Conservation (phyloP, 345 rosid species). For the Crucihimalaya himalaica region DNA sequence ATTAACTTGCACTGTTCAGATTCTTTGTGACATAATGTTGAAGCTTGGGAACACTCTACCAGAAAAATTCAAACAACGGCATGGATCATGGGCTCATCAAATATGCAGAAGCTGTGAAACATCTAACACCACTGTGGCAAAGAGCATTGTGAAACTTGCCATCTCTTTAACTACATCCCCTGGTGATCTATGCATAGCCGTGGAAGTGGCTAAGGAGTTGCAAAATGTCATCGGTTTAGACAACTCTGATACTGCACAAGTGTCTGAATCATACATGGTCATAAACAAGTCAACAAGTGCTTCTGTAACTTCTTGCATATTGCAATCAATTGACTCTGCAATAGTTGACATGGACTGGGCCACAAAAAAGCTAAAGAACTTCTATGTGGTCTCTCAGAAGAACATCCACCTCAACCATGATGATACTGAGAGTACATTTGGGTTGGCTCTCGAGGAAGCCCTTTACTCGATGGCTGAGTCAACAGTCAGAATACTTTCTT, state of each 20-base stretch:
- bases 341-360: slow-evolving; percentile 70
- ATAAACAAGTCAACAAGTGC: slow-evolving; percentile 56
- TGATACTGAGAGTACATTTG: slow-evolving; percentile 43
- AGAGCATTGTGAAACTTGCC: slow-evolving; percentile 55
- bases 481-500: slow-evolving; percentile 58
- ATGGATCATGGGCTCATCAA: slow-evolving; percentile 62
- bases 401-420: slow-evolving; percentile 33
- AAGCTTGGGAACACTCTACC: slow-evolving; percentile 56
- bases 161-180: slow-evolving; percentile 56
- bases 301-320: slow-evolving; percentile 52
- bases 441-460: slow-evolving; percentile 53
- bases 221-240: slow-evolving; percentile 47
- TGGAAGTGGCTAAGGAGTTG: slow-evolving; percentile 55
- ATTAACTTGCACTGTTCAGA: slow-evolving; percentile 44
- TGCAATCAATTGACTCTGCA: slow-evolving; percentile 56
- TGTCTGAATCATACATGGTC: slow-evolving; percentile 51
- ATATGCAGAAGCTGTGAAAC: slow-evolving; percentile 56
- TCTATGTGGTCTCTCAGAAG: slow-evolving; percentile 46
- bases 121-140: slow-evolving; percentile 52
- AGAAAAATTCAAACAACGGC: slow-evolving; percentile 53
- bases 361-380: slow-evolving; percentile 54
- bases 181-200: slow-evolving; percentile 54
- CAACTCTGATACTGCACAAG: slow-evolving; percentile 28
- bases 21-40: slow-evolving; percentile 58
- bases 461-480: slow-evolving; percentile 64